Base-by-base conservation (phyloP, 2,329 filamentous ascomycete genomes). In the Sarocladium brachiariae region DNA sequence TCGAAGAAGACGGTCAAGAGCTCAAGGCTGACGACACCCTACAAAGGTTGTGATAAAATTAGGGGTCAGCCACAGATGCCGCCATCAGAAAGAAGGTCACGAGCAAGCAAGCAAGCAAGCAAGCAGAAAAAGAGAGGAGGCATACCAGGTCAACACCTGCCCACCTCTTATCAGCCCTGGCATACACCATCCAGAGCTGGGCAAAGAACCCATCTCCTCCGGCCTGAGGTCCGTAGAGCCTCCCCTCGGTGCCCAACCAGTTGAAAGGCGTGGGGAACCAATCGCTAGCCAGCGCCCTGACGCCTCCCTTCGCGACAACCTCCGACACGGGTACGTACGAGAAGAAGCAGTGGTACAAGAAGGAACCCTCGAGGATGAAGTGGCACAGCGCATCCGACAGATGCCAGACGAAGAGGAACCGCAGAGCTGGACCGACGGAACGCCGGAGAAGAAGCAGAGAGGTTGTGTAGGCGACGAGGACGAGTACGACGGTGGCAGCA, bases 311-410 rank as follows among this genome's bases (percentile, higher is more conserved):
- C 24, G 63, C 61, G 57, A 66, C 67, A 4, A 55, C 53, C 52
- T 57, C 54, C 27, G 50, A 52, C 24, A 54, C 52, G 4, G 69
- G 65, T 7, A 74, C 60, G 63, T 68, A 75, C 9, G 71, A 73
- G 76, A 90, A 92, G 77, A 97, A 95, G 73, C 89, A 95, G 71
- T 95, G 89, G 76, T 90, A 96, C 21, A 96, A 81, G 69, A 89
- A 97, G 61, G 83, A 86, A 50, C 89, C 91, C 71, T 97, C 92
- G 65, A 97, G 86, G 65, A 89, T 75, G 68, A 95, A 82, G 72
- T 99, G 93, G 61, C 91, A 92, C 38, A 96, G 78, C 27, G 89
- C 89, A 67, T 96, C 91, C 70, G 95, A 95, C 33, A 88, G 78
- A 72, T 96, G 91, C 92, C 92, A 96, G 70, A 95, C 80, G 76